phyloP scores from a whole-genome alignment of 2,329 filamentous ascomycete species.

The Curvularia eragrostidis region DNA sequence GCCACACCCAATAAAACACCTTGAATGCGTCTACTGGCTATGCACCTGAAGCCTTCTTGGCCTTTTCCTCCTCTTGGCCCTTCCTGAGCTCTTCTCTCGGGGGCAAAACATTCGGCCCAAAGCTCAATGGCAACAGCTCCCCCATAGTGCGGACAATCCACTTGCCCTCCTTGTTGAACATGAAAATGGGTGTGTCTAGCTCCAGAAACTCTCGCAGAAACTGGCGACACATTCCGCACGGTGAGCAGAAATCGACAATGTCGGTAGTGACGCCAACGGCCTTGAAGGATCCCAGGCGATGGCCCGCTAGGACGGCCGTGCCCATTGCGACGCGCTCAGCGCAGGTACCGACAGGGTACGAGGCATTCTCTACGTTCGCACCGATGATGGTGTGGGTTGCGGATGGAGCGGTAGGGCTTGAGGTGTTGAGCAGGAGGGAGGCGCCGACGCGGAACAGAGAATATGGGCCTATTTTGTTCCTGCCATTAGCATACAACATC shows the following conservation, averaged over 20 bases:
- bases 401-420: slow-evolving; percentile 47
- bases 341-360: slow-evolving; percentile 93
- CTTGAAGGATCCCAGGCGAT: slow-evolving; percentile 56
- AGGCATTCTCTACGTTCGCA: slow-evolving; percentile 82
- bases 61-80: slow-evolving; percentile 34
- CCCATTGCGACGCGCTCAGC: slow-evolving; percentile 88
- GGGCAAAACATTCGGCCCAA: slow-evolving; percentile 59
- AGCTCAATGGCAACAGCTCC: slow-evolving; percentile 63
- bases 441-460: slow-evolving; percentile 91
- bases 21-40: neutral
- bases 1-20: neutral
- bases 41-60: slow-evolving; percentile 23
- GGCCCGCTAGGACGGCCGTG: slow-evolving; percentile 72
- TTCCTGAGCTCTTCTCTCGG: slow-evolving; percentile 43
- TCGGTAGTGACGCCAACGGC: slow-evolving; percentile 88
- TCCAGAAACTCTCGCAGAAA: slow-evolving; percentile 64
- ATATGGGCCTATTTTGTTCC: slow-evolving; percentile 69
- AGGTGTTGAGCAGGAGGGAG: slow-evolving; percentile 65
- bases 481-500: neutral
- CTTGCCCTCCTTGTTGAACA: slow-evolving; percentile 85
- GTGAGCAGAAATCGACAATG: slow-evolving; percentile 60
- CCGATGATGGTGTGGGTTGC: slow-evolving; percentile 65
- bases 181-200: slow-evolving; percentile 74
- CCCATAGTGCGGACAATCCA: slow-evolving; percentile 74
- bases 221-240: slow-evolving; percentile 96